Evolutionary conservation across 768 basidiomycete genomes (phyloP), one percentile per base, ranked within the genome.

Genomic region (Mycena haematopus): DNA sequence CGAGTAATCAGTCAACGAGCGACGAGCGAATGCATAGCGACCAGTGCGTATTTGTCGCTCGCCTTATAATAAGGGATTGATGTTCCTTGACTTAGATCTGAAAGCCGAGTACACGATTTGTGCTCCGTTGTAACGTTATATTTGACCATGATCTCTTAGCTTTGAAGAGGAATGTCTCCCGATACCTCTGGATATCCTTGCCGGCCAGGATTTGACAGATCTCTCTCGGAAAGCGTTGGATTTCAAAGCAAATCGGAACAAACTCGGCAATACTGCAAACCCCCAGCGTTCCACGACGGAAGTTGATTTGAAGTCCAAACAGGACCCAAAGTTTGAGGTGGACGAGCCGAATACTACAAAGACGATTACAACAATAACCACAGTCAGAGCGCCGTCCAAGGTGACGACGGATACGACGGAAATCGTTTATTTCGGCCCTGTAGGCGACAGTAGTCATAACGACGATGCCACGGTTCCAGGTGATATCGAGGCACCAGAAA

Each of bases 371-470:
- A 66, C 65, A 21, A 62, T 45, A 29, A 61, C 47, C 15, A 51
- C 38, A 11, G 56, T 66, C 3, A 51, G 65, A 6, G 31, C 27
- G 21, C 38, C 58, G 24, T n/a, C 47, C 11, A 62, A 62, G 33
- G 38, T 66, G 1, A 62, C 60, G 36, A 66, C 65, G 24, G 50
- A 54, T 22, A 66, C 65, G 56, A 66, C 58, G 56, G 65, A 66
- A 46, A 42, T 62, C 25, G 60, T 66, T 4, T 27, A 49, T 25
- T 65, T 62, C 29, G 65, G 65, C 0, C 31, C 31, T 10, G n/a
- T 9, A 19, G 49, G 50, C 42, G 49, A 54, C 42, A 8, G 15
- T 1, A 7, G 19, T 7, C 27, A 38, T n/a, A 52, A 62, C 22
- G 47, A 49, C 35, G 47, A 27, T 7, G 52, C 53, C 45, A 35